Conservation (phyloP, 345 rosid genomes). For the Hibiscus mutabilis region DNA sequence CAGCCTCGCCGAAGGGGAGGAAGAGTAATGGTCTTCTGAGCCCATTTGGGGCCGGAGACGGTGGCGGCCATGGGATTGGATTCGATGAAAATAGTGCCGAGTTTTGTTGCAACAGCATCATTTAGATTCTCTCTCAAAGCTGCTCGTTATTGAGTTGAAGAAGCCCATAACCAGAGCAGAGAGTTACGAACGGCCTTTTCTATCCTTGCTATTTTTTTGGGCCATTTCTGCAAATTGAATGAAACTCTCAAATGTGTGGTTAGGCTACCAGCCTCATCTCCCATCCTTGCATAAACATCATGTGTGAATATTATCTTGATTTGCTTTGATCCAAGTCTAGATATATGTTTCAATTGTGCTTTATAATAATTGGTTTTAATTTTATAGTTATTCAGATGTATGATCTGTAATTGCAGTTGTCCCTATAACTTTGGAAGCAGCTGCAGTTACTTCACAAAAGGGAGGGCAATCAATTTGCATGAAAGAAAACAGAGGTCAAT, state of each 20-base stretch:
- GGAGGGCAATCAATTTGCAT: background rate
- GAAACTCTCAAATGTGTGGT: background rate
- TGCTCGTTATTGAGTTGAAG: background rate
- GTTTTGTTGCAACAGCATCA: conserved; percentile 31
- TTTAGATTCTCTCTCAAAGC: background rate
- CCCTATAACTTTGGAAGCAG: background rate
- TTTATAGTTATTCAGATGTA: too few relatives aligned
- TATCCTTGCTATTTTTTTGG: background rate
- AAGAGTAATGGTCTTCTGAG: conserved; percentile 82
- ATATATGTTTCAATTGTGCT: too few relatives aligned
- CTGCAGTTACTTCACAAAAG: background rate
- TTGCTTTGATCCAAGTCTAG: too few relatives aligned
- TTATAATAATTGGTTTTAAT: too few relatives aligned
- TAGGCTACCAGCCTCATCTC: background rate
- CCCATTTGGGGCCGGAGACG: conserved; percentile 66
- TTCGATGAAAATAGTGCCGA: conserved; percentile 24
- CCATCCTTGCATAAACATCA: too few relatives aligned
- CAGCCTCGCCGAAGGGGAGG: conserved; percentile 81
- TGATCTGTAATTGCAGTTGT: too few relatives aligned
- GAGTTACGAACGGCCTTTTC: background rate
- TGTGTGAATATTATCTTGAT: too few relatives aligned
- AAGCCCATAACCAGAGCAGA: background rate
- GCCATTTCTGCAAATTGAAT: background rate
- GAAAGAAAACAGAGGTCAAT: background rate
- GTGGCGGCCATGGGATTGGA: conserved; percentile 41